Evolutionary conservation across 2,329 filamentous ascomycete genomes (phyloP), one percentile per base, ranked within the genome.

Genomic region (Calonectria pseudoreteaudii): DNA sequence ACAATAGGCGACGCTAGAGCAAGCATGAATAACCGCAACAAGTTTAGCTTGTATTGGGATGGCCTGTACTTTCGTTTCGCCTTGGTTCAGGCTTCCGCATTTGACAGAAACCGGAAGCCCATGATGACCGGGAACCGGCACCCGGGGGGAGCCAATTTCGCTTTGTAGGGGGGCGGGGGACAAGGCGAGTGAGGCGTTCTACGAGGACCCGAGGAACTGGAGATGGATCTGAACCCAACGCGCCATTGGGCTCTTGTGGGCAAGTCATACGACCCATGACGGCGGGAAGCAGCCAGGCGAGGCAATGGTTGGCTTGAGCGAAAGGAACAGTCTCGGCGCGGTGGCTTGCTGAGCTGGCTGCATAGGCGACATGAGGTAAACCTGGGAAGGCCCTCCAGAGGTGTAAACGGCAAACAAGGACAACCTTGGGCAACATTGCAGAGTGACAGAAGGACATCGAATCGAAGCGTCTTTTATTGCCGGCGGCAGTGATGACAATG

Each of bases 1-100:
- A 77, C 38, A 41, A 66, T 66, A 64, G 64, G 70, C 64, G 73
- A 66, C 75, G 75, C 71, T 79, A 80, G 62, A 70, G 64, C 69
- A 80, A 74, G 74, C 73, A 77, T 73, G 72, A 56, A 67, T 70
- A 68, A 36, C 75, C 77, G 58, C 60, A 72, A 72, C 49, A 66
- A 75, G 77, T 38, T 72, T 80, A 80, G 75, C 71, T 70, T 62
- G 31, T 49, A 41, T 73, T 66, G 70, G 53, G 66, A 64, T 64
- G 62, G 47, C 72, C 53, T 72, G 50, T 70, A 62, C 74, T 72
- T 47, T 67, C 66, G 73, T 26, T 62, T 53, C 31, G 56, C 47
- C 60, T 71, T 74, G 68, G 62, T 64, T 38, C 47, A 34, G 47
- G 53, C 50, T 53, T 30, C 53, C 53, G 31, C 44, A 26, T 36